Percentiles rank a stretch among this genome's conserved stretches.
Conservation (phyloP, 164 flowering plant species). For the Liriodendron chinense region DNA sequence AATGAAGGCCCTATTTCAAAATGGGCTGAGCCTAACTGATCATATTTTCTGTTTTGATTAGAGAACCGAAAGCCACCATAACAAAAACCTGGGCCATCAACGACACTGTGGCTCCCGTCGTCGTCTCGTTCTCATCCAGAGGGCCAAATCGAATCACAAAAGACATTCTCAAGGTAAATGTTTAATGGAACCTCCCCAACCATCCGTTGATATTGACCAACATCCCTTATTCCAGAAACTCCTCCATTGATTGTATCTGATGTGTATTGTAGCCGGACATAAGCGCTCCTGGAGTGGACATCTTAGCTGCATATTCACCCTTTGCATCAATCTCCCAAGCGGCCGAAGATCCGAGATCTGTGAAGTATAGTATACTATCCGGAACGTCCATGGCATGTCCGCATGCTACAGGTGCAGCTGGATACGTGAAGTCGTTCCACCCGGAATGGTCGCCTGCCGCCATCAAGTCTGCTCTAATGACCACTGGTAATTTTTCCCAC, state of each 20-base stretch:
- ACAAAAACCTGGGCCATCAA: not conserved
- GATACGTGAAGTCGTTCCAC: slow-evolving; percentile 68
- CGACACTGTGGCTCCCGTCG: slow-evolving; percentile 31
- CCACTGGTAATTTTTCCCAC: slow-evolving; percentile 46
- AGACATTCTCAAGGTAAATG: slow-evolving; percentile 61
- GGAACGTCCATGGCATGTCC: slow-evolving; percentile 88
- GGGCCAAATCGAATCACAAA: slow-evolving; percentile 48
- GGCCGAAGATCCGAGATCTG: slow-evolving; percentile 6
- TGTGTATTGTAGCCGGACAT: slow-evolving; percentile 57
- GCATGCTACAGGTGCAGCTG: slow-evolving; percentile 56
- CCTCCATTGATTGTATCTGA: not conserved
- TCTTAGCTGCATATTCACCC: slow-evolving; percentile 58
- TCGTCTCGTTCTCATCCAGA: slow-evolving; percentile 74
- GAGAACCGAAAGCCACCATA: not conserved
- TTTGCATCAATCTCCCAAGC: slow-evolving; percentile 26
- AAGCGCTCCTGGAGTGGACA: slow-evolving; percentile 67
- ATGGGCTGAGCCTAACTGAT: not conserved
- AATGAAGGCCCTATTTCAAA: not conserved
- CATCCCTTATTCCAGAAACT: not conserved
- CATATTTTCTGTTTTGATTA: too few relatives aligned
- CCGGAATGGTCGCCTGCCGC: slow-evolving; percentile 78
- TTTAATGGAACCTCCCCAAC: not conserved
- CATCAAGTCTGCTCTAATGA: slow-evolving; percentile 79
- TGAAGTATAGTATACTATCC: slow-evolving; percentile 24
- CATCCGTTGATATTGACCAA: not conserved